Evolutionary conservation across 2,329 filamentous ascomycete species (phyloP).

Genomic region (Venturiaceae sp.): DNA sequence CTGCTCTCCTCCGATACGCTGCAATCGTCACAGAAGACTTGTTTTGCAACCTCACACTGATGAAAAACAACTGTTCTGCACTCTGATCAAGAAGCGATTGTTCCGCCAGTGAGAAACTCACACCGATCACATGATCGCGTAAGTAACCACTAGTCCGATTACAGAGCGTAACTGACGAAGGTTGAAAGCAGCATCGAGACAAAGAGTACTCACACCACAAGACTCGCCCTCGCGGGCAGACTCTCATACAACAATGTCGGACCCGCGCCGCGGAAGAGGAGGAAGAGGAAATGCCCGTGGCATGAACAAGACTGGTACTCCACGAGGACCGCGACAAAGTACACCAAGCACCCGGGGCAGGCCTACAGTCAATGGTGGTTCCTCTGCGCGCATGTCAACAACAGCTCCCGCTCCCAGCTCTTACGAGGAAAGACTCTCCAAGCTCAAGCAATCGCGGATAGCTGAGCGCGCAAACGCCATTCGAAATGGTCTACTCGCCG

Average conservation of each 20-base stretch:
- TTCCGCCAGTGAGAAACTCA: too few relatives aligned
- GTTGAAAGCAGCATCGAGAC: background rate
- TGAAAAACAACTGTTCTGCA: background rate
- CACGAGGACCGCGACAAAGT: background rate
- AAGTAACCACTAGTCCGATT: too few relatives aligned
- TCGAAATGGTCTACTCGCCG: constrained; percentile 41
- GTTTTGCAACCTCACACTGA: background rate
- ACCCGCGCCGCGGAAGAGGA: background rate
- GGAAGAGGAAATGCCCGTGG: background rate
- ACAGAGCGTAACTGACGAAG: too few relatives aligned
- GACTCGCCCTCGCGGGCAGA: background rate
- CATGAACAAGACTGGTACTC: background rate
- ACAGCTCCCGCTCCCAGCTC: background rate
- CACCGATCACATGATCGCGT: too few relatives aligned
- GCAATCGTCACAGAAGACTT: background rate
- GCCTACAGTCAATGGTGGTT: background rate
- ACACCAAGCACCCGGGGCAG: background rate
- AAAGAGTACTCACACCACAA: background rate
- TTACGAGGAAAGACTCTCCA: background rate
- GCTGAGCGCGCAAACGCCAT: constrained; percentile 42
- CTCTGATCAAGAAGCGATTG: background rate
- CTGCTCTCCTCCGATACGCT: background rate
- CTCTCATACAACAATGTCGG: constrained; percentile 3
- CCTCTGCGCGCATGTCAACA: background rate
- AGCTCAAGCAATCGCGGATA: constrained; percentile 38